Evolutionary conservation across 495 filamentous ascomycete genomes (phyloP), one percentile per base, ranked within the genome.

Genomic region (Thozetella sp.): DNA sequence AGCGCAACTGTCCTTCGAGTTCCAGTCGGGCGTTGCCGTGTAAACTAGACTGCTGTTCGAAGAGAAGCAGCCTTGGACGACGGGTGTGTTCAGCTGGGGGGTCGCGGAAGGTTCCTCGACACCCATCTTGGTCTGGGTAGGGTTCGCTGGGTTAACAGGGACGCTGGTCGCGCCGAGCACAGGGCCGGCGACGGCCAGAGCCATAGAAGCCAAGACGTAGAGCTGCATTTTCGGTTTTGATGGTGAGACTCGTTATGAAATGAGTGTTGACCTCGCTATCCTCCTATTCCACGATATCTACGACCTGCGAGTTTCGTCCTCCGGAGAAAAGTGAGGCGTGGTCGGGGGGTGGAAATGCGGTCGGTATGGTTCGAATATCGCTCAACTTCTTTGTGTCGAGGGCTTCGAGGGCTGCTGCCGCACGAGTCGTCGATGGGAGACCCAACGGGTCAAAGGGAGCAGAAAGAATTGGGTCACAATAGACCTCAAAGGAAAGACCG

Each of bases 31-130:
- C 0, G 43, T 60, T 15, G 52, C 24, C 37, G 64, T 64, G 52
- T 59, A 53, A n/a, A 54, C 22, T 13, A 68, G 53, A 0, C 66
- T 51, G 24, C 73, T 72, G 0, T 51, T n/a, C 2, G 65, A 65
- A 12, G 53, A 65, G 65, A 55, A 76, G 64, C 73, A 76, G 19
- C 73, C 73, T 11, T 69, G 63, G 12, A 48, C 54, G n/a, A 63
- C 63, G 10, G 13, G 6, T 0, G 24, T 12, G 24, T 57, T 55
- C 2, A 63, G 57, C 1, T 4, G 23, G 10, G 71, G 59, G 0
- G 19, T 0, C 46, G 3, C 0, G 3, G 56, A 46, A 20, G 67
- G 59, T 15, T 54, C 4, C 45, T 66, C 51, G 2, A 58, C 25
- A 3, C 51, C 59, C 19, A 55, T 62, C n/a, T 34, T n/a, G 2